Conservation (phyloP, 306 rosid species). For the Dalbergia cultrata region DNA sequence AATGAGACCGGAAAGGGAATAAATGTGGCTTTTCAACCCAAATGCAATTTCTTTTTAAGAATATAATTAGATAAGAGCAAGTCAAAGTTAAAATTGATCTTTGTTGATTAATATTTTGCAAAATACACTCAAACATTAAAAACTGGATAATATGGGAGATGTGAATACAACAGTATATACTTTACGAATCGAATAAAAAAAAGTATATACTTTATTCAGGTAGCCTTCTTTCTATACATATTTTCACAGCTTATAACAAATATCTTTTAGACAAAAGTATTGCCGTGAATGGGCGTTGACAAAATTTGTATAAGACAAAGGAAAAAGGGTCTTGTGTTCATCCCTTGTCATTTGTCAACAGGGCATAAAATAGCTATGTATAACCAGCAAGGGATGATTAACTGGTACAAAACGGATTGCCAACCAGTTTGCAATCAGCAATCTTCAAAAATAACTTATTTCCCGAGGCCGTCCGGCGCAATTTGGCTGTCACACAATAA, state of each 20-base stretch:
- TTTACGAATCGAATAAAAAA: not conserved
- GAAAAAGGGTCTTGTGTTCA: constrained; percentile 1
- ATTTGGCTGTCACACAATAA: constrained; percentile 51
- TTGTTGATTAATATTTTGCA: not conserved
- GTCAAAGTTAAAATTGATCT: not conserved
- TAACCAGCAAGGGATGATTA: constrained; percentile 29
- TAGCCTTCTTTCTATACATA: constrained; percentile 3
- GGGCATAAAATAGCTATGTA: constrained; percentile 37
- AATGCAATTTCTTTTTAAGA: too few relatives aligned
- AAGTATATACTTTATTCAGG: not conserved
- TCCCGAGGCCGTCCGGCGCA: constrained; percentile 50
- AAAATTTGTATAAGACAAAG: constrained; percentile 38
- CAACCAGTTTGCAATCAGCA: constrained; percentile 36
- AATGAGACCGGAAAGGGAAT: too few relatives aligned
- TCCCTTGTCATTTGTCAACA: constrained; percentile 21
- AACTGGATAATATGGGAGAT: not conserved
- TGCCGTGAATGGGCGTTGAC: constrained; percentile 1
- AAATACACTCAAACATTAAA: not conserved
- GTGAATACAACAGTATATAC: not conserved
- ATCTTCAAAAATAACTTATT: constrained; percentile 42
- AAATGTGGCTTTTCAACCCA: too few relatives aligned
- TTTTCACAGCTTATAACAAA: constrained; percentile 26
- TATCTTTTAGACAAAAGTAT: constrained; percentile 11
- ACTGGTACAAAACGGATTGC: constrained; percentile 37
- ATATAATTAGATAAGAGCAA: too few relatives aligned